These are phyloP conservation scores for Astrocystis sublimbata DNA, from an alignment of 495 filamentous ascomycete genomes.

Conservation along the genomic window DNA sequence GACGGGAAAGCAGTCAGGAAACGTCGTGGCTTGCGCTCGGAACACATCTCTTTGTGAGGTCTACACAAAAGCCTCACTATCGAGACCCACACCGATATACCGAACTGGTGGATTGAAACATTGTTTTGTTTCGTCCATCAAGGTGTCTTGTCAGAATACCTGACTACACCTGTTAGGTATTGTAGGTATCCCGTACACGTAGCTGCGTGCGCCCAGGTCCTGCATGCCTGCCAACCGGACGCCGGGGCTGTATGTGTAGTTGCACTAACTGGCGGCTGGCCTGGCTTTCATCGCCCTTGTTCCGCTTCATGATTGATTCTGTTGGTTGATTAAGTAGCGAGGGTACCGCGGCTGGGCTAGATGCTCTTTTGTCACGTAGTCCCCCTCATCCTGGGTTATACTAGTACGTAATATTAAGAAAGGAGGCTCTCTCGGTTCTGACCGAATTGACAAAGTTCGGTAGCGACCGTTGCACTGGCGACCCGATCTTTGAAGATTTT, in stretches of 20 bases:
- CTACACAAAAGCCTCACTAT: background rate
- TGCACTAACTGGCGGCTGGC: background rate
- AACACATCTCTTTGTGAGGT: background rate
- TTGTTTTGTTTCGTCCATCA: background rate
- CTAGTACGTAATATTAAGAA: slow-evolving; percentile 13
- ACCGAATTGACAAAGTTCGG: background rate
- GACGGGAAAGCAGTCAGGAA: background rate
- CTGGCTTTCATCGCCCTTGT: slow-evolving; percentile 14
- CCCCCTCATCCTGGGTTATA: slow-evolving; percentile 2
- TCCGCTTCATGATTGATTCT: background rate
- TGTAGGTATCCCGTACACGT: too few relatives aligned
- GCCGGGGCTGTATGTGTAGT: too few relatives aligned
- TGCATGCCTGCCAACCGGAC: background rate
- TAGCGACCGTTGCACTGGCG: background rate
- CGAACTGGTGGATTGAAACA: slow-evolving; percentile 10
- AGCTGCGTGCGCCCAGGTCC: background rate
- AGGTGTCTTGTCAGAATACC: background rate
- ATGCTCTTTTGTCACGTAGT: background rate
- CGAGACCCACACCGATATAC: slow-evolving; percentile 5
- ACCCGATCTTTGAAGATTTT: slow-evolving; percentile 6
- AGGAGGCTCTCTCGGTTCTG: slow-evolving; percentile 4
- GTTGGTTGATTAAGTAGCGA: too few relatives aligned
- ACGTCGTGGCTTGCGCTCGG: background rate
- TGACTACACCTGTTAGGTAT: too few relatives aligned
- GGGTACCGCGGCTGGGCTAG: background rate